Evolutionary conservation across 2,329 filamentous ascomycete genomes (phyloP).

Genomic region (Coniella vitis): DNA sequence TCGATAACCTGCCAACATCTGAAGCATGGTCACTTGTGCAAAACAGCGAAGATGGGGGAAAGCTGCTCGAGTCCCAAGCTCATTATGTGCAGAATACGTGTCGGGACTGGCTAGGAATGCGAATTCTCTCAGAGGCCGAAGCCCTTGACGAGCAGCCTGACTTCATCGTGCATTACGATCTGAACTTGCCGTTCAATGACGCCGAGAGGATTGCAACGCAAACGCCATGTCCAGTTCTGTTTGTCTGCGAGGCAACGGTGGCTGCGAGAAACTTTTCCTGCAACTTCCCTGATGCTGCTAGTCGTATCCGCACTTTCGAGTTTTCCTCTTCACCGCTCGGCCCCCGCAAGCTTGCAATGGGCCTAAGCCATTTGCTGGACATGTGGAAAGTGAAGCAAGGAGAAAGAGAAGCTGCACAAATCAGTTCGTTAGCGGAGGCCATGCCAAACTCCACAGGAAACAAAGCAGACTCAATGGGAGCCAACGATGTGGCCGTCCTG

Average conservation of each 20-base stretch:
- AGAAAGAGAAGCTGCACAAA: background rate
- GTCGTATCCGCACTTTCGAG: slow-evolving; percentile 24
- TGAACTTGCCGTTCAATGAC: slow-evolving; percentile 5
- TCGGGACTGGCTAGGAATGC: slow-evolving; percentile 27
- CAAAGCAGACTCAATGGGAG: background rate
- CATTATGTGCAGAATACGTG: slow-evolving; percentile 24
- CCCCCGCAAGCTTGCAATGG: slow-evolving; percentile 30
- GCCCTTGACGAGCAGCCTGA: slow-evolving; percentile 15
- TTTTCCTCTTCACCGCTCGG: slow-evolving; percentile 34
- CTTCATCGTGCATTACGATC: slow-evolving; percentile 21
- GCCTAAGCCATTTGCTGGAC: slow-evolving; percentile 20
- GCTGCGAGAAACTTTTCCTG: slow-evolving; percentile 22
- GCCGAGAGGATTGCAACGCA: slow-evolving; percentile 7
- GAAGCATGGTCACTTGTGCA: background rate
- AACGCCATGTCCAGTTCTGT: slow-evolving; percentile 19
- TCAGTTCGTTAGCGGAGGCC: background rate
- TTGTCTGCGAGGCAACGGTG: slow-evolving; percentile 28
- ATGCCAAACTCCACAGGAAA: background rate
- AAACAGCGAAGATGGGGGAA: slow-evolving; percentile 1
- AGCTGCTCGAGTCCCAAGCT: slow-evolving; percentile 14
- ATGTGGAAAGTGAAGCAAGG: slow-evolving; percentile 13
- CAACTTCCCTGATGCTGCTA: slow-evolving; percentile 16
- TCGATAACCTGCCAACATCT: background rate
- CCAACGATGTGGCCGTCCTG: background rate
- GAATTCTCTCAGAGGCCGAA: slow-evolving; percentile 17